Conservation (phyloP, 2,329 filamentous ascomycete genomes). For the Lecanicillium sp. region DNA sequence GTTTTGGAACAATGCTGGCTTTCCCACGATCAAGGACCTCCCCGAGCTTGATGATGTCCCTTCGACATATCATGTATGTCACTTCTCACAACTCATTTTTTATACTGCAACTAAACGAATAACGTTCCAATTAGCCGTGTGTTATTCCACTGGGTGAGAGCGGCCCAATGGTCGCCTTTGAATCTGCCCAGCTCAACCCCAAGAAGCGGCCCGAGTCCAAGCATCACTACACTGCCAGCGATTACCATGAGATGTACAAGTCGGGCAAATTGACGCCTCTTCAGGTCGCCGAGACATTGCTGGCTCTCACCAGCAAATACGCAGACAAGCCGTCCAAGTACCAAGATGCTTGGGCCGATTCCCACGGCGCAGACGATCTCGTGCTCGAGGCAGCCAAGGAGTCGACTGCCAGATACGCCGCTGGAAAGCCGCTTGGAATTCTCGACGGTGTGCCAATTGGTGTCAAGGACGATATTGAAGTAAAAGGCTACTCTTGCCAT, state of each 20-base stretch:
- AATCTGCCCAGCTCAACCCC: conserved; percentile 29
- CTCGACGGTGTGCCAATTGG: conserved; percentile 78
- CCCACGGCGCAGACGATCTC: conserved; percentile 45
- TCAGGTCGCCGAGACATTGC: conserved; percentile 60
- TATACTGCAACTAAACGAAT: conserved; percentile 1
- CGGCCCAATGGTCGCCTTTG: conserved; percentile 29
- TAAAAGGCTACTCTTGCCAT: conserved; percentile 61
- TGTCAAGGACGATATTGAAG: conserved; percentile 72
- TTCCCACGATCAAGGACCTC: conserved; percentile 38
- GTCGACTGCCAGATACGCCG: conserved; percentile 64
- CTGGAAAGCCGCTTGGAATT: conserved; percentile 55
- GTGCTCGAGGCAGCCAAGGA: conserved; percentile 61
- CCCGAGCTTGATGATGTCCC: conserved; percentile 35
- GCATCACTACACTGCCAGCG: conserved; percentile 60
- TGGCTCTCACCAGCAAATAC: conserved; percentile 61
- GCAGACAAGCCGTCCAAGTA: conserved; percentile 47
- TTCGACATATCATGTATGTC: conserved; percentile 40
- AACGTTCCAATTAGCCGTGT: conserved; percentile 34
- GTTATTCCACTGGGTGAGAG: conserved; percentile 42
- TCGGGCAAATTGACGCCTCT: conserved; percentile 62
- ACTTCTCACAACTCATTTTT: neutral
- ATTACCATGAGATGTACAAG: conserved; percentile 71
- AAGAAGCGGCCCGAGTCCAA: conserved; percentile 32
- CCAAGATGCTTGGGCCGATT: conserved; percentile 64
- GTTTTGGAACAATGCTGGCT: conserved; percentile 62